Evolutionary conservation across 2,329 filamentous ascomycete genomes (phyloP).

Genomic region (Corynespora cassiicola): DNA sequence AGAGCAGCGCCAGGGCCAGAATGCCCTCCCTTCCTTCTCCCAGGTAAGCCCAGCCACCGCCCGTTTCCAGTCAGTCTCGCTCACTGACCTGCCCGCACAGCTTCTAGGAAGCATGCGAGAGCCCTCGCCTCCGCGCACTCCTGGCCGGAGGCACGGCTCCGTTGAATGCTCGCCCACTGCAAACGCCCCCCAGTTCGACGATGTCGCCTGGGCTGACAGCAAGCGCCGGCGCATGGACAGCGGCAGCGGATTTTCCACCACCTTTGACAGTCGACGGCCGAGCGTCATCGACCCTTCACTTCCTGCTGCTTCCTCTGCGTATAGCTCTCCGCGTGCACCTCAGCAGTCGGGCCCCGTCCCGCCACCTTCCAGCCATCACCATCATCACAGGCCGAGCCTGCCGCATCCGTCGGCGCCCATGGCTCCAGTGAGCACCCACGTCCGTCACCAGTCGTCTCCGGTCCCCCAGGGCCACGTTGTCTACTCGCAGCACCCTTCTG

Average conservation of each 20-base stretch:
- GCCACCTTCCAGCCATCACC: constrained; percentile 20
- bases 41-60: constrained; percentile 24
- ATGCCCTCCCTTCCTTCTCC: constrained; percentile 37
- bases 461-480: constrained; percentile 20
- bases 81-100: constrained; percentile 21
- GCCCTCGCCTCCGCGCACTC: constrained; percentile 41
- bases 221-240: constrained; percentile 38
- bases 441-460: constrained; percentile 36
- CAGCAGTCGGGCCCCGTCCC: constrained; percentile 11
- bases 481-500: constrained; percentile 16
- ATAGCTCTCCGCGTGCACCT: constrained; percentile 14
- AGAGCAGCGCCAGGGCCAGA: constrained; percentile 30
- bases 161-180: constrained; percentile 33
- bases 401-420: constrained; percentile 28
- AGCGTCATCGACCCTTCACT: constrained; percentile 32
- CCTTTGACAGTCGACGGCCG: constrained; percentile 22
- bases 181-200: constrained; percentile 32
- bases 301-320: constrained; percentile 20
- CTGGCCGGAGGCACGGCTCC: constrained; percentile 32
- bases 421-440: constrained; percentile 16
- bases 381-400: constrained; percentile 37
- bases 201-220: constrained; percentile 30
- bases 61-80: neutral
- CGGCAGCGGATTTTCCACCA: constrained; percentile 20
- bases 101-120: constrained; percentile 35